Percentiles rank a stretch among this genome's conserved stretches.
phyloP scores from a whole-genome alignment of 139 green algal species.

The Zygnema circumcarinatum region DNA sequence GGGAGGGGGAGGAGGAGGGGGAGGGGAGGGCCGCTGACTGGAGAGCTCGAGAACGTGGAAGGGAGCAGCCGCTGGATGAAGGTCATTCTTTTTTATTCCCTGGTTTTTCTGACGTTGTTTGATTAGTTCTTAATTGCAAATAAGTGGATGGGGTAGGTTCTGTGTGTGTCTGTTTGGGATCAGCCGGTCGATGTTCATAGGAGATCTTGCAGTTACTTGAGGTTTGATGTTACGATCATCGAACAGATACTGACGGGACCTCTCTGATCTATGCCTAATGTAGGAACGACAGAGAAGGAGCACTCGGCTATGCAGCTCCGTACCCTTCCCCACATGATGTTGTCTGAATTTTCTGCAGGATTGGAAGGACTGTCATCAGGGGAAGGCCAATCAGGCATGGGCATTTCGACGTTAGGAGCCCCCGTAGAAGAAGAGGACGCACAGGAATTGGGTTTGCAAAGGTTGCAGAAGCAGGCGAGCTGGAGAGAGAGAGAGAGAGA shows the following conservation, averaged over 20 bases:
- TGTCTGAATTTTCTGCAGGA: neutral
- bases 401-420: neutral
- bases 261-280: neutral
- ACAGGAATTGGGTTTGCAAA: neutral
- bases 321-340: no score
- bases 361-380: neutral
- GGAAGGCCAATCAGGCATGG: neutral
- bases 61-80: neutral
- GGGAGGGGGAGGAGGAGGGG: slow-evolving; percentile 22
- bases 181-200: no score
- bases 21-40: neutral
- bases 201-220: no score
- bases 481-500: neutral
- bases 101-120: neutral
- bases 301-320: neutral
- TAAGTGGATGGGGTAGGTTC: neutral
- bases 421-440: neutral
- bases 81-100: neutral
- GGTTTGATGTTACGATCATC: no score
- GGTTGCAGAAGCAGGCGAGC: neutral
- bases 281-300: neutral
- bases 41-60: neutral
- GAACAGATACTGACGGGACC: neutral
- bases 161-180: no score
- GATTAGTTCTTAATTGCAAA: neutral